Evolutionary conservation across 106 monocot species (phyloP), one percentile per base, ranked within the genome.

Genomic region (Acanthochlamys bracteata): DNA sequence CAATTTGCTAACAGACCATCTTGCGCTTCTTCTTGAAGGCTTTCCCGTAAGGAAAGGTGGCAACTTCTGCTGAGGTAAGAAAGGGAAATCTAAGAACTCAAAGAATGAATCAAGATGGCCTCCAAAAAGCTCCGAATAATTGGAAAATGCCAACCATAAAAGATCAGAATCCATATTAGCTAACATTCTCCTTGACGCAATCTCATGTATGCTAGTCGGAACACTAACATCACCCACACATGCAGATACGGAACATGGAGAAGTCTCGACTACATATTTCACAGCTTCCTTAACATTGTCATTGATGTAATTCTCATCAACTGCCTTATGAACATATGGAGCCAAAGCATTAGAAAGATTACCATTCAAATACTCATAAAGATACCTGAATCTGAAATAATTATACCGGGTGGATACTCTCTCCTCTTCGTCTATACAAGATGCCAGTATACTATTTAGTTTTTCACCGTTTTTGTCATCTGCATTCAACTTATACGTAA

Each of bases 161-260:
- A 86, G 52, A 61, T 79, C 61, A 51, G 65, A 60, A 27, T 60
- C 43, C n/a, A 94, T 66, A 68, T 71, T 41, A 63, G 62, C 66
- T 43, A 94, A 64, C 55, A 70, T 20, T 53, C 70, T 84, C 24
- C 78, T 41, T n/a, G 64, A 73, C 60, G 86, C 79, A 19, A 87
- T 73, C 68, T 95, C 95, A 78, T 82, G 70, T 65, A 90, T 66
- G 73, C 66, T 87, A 25, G 59, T 72, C 11, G 94, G 89, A 24
- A 73, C 59, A 53, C 76, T 74, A 14, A 67, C 76, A 66, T 86
- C 83, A 54, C 24, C 54, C 57, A 84, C 46, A 52, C 67, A 70
- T 66, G 74, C 45, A 55, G 74, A 75, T 61, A 74, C 8, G 14
- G 75, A 52, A 58, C n/a, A 51, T 51, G 53, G 26, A 24, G 64